Evolutionary conservation across 306 rosid species (phyloP), one percentile per base, ranked within the genome.

Genomic region (Mimosa pudica): DNA sequence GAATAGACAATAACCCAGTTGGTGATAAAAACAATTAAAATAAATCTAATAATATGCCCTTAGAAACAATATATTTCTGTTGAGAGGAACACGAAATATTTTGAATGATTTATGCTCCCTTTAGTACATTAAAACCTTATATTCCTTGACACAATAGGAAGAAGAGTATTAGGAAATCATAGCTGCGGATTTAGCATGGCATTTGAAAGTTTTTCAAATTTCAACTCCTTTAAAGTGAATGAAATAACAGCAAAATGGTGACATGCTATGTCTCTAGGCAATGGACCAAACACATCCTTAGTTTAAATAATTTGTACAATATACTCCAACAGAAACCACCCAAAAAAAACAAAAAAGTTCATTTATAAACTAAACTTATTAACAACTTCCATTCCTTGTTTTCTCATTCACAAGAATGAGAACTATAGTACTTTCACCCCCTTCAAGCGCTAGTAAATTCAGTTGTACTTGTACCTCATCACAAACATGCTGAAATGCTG

Each of bases 401-500:
- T 51, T 51, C 57, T 68, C 57, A 35, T 75, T 33, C 38, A 4
- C 38, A 10, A 55, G 66, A 70, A 17, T 54, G 10, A 75, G 44
- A 70, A 69, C 55, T 5, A 63, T 54, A 20, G 60, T 54, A 54
- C 60, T 54, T 54, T 16, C 58, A 63, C 57, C 32, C 62, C 5
- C 42, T 41, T 13, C 69, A 47, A 70, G 65, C 46, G 52, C 68
- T 70, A 51, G 74, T 76, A 54, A 36, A 76, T 60, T 14, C 20
- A 68, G 70, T 17, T 66, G 73, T 20, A 68, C 70, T 17, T 66
- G 73, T 20, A 38, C 62, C 33, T 58, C 33, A 5, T 67, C 17
- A 33, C 12, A 69, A 16, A 14, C 60, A 84, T 77, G 78, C 75
- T 58, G 71, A 77, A 5, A 84, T 77, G 78, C 75, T 58, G 71